Evolutionary conservation across 139 green algal genomes (phyloP).

Genomic region (Mychonastes homosphaera): DNA sequence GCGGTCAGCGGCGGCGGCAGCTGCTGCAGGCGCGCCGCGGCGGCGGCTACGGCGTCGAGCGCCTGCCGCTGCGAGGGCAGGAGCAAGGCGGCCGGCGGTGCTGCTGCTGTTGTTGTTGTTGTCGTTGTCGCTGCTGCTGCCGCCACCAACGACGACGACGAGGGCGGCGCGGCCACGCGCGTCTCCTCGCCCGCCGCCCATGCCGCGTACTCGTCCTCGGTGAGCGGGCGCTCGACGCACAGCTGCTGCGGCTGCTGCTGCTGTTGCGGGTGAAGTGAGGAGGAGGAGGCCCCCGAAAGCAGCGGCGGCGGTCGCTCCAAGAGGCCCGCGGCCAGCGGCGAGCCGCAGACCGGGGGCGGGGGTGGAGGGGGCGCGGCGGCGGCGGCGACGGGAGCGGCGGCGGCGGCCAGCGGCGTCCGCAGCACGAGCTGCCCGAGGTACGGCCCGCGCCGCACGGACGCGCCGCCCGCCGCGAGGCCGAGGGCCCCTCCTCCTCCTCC

Average conservation of each 20-base stretch:
- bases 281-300: background rate
- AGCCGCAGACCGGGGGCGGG: background rate
- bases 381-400: background rate
- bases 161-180: too few species aligned
- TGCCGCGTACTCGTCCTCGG: conserved; percentile 11
- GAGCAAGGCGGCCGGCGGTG: too few species aligned
- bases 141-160: too few species aligned
- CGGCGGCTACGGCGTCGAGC: background rate
- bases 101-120: too few species aligned
- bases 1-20: too few species aligned
- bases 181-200: conserved; percentile 20
- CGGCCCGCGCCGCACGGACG: conserved; percentile 21
- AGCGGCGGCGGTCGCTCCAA: background rate
- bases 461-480: background rate
- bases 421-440: conserved; percentile 34
- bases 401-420: conserved; percentile 2
- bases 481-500: background rate
- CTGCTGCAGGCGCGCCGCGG: background rate
- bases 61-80: too few species aligned
- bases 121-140: too few species aligned
- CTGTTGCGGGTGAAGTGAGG: background rate
- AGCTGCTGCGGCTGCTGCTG: background rate
- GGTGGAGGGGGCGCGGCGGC: background rate
- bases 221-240: conserved; percentile 15
- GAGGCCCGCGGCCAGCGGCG: background rate